Evolutionary conservation across 179 eudicot species (phyloP).

Genomic region (Beta lomatogona): DNA sequence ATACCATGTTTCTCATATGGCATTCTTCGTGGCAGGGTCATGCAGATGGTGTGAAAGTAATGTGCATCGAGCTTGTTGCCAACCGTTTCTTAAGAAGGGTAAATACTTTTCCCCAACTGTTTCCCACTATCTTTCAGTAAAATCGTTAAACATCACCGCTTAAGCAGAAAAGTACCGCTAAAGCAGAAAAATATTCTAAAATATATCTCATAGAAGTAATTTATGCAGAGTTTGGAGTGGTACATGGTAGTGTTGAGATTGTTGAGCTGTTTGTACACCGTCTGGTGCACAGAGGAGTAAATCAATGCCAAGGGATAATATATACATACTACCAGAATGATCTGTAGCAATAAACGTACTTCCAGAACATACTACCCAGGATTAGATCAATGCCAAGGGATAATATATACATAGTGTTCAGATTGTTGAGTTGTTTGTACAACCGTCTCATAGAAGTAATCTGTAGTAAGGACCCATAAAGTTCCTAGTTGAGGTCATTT

Average conservation of each 20-base stretch:
- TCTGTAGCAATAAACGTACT: too few species aligned
- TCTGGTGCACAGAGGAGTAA: not conserved
- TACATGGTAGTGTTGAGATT: not conserved
- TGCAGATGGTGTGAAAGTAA: conserved; percentile 42
- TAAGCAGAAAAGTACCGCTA: not conserved
- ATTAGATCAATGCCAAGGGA: too few species aligned
- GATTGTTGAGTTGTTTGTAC: too few species aligned
- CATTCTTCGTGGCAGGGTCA: conserved; percentile 36
- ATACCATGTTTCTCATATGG: conserved; percentile 15
- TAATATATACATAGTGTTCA: too few species aligned
- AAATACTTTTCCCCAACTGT: conserved; percentile 13
- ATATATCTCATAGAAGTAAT: not conserved
- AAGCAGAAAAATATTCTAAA: not conserved
- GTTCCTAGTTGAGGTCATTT: not conserved
- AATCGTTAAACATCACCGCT: not conserved
- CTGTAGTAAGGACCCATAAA: not conserved
- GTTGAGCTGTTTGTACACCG: not conserved
- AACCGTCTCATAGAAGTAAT: not conserved
- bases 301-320: not conserved
- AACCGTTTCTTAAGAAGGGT: conserved; percentile 95
- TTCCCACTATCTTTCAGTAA: not conserved
- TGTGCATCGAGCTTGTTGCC: conserved; percentile 93
- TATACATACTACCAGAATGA: too few species aligned
- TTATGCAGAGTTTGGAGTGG: not conserved
- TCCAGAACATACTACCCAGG: not conserved